A percentile compares a stretch with the other conserved stretches of the same genome.
Evolutionary conservation across 1,284 basidiomycete genomes (phyloP).

Genomic region (Sporisorium graminicola): DNA sequence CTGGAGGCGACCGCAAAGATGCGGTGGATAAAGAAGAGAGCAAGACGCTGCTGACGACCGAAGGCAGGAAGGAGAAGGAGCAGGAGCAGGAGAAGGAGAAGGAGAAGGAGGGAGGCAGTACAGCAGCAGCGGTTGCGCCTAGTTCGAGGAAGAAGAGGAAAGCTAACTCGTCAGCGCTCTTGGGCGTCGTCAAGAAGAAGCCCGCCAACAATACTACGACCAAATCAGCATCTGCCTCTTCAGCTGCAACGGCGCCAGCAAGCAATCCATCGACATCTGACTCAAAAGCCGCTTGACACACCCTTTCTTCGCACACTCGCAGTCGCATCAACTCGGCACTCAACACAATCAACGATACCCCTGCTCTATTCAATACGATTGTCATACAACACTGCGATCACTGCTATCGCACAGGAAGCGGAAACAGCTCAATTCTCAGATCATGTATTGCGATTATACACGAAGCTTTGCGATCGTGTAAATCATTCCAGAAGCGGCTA

Average conservation of each 20-base stretch:
- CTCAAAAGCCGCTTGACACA: neutral
- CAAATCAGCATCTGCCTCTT: neutral
- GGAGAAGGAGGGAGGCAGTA: neutral
- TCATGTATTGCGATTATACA: no score
- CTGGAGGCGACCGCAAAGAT: neutral
- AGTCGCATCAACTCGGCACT: no score
- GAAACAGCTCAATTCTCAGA: no score
- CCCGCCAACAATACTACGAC: neutral
- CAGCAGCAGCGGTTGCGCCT: neutral
- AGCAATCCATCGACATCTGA: neutral
- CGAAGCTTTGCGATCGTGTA: neutral
- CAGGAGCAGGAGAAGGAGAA: neutral
- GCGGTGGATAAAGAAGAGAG: neutral
- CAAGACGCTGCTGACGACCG: neutral
- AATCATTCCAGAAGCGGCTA: neutral
- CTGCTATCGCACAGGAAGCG: neutral
- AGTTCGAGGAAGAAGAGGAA: slow-evolving; percentile 45
- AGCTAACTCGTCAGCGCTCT: neutral
- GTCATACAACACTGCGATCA: neutral
- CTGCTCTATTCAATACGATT: neutral
- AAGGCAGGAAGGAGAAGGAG: neutral
- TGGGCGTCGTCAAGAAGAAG: slow-evolving; percentile 51
- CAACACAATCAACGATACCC: slow-evolving; percentile 3
- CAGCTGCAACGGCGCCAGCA: neutral
- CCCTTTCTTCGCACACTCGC: neutral